phyloP scores from a whole-genome alignment of 2,329 filamentous ascomycete species.

The Cylindrodendrum hubeiense region DNA sequence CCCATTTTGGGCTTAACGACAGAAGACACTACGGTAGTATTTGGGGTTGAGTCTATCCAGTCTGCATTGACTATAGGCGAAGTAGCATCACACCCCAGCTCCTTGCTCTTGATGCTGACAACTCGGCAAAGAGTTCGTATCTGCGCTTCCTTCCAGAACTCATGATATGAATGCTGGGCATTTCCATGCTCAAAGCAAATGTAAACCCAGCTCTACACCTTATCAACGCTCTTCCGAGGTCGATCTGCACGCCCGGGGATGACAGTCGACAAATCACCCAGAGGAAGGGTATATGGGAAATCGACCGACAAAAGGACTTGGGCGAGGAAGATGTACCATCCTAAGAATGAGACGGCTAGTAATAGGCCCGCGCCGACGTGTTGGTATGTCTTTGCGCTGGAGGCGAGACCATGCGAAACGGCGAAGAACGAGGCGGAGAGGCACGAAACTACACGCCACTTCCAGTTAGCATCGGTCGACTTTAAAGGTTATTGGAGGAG shows the following conservation, averaged over 20 bases:
- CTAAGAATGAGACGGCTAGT: slow-evolving; percentile 46
- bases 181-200: too few species aligned
- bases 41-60: too few species aligned
- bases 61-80: too few species aligned
- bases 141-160: too few species aligned
- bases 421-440: slow-evolving; percentile 48
- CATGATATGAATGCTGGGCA: too few species aligned
- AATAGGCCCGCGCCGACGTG: slow-evolving; percentile 45
- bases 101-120: too few species aligned
- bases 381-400: slow-evolving; percentile 36
- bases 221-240: slow-evolving; percentile 1
- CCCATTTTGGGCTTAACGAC: too few species aligned
- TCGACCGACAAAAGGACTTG: slow-evolving; percentile 63
- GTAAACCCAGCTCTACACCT: slow-evolving; percentile 27
- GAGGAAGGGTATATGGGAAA: slow-evolving; percentile 62
- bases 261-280: slow-evolving; percentile 62
- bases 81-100: too few species aligned
- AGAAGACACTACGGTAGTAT: too few species aligned
- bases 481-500: too few species aligned
- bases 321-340: slow-evolving; percentile 65
- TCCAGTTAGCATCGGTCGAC: not conserved
- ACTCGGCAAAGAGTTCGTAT: too few species aligned
- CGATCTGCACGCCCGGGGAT: slow-evolving; percentile 44
- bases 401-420: slow-evolving; percentile 32
- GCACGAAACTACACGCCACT: slow-evolving; percentile 37